Evolutionary conservation across 768 basidiomycete species (phyloP).

Genomic region (Crucibulum laeve): DNA sequence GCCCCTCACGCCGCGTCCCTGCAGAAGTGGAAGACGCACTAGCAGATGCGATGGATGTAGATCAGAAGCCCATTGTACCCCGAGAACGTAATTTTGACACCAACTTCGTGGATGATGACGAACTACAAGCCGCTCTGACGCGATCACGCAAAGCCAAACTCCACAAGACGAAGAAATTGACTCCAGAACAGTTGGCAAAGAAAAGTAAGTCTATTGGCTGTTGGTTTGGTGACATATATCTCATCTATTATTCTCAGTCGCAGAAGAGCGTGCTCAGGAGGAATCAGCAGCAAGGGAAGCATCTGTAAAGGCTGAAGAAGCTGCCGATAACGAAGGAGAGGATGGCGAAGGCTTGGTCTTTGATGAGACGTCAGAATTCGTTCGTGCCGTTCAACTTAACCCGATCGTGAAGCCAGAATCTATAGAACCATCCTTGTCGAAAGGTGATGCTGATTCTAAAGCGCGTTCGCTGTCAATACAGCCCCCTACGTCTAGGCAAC

Average conservation of each 20-base stretch:
- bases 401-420: constrained; percentile 45
- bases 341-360: constrained; percentile 75
- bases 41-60: constrained; percentile 74
- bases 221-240: constrained; percentile 2
- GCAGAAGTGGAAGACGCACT: constrained; percentile 43
- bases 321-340: constrained; percentile 25
- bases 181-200: constrained; percentile 78
- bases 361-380: constrained; percentile 96
- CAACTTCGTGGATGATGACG: constrained; percentile 98
- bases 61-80: constrained; percentile 65
- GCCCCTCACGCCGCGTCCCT: constrained; percentile 61
- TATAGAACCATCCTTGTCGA: constrained; percentile 22
- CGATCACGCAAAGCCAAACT: constrained; percentile 80
- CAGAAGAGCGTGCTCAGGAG: constrained; percentile 54
- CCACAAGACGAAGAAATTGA: constrained; percentile 68
- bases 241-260: constrained; percentile 47
- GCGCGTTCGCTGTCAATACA: constrained; percentile 5
- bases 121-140: constrained; percentile 89
- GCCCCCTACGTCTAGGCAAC: constrained; percentile 13
- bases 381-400: constrained; percentile 75
- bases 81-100: constrained; percentile 70
- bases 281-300: constrained; percentile 35
- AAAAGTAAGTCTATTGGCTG: constrained; percentile 48
- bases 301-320: constrained; percentile 44
- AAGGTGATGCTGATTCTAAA: not conserved